Conservation (phyloP, 805 yeast genomes). For the Kazachstania bromeliacearum region DNA sequence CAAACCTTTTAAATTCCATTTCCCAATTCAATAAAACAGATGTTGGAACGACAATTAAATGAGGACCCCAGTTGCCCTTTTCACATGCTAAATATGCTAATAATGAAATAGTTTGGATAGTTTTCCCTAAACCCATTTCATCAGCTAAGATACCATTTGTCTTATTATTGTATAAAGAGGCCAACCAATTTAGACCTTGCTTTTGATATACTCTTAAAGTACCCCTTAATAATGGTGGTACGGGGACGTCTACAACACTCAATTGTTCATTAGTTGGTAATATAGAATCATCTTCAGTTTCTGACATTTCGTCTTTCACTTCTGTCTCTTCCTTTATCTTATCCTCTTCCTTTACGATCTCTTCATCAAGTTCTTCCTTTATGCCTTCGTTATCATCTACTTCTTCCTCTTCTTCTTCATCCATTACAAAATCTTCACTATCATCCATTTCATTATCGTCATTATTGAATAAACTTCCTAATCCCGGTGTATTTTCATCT, state of each 20-base stretch:
- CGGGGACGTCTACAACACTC: slow-evolving; percentile 60
- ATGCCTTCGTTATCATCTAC: slow-evolving; percentile 11
- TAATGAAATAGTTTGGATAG: slow-evolving; percentile 89
- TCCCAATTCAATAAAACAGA: slow-evolving; percentile 98
- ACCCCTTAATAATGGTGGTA: slow-evolving; percentile 72
- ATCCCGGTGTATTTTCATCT: slow-evolving; percentile 24
- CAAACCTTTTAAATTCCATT: slow-evolving; percentile 96
- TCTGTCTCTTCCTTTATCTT: slow-evolving; percentile 3
- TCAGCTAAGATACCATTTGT: slow-evolving; percentile 97
- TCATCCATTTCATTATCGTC: slow-evolving; percentile 6
- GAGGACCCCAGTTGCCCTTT: slow-evolving; percentile 96
- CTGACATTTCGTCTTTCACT: background rate
- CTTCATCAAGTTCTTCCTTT: slow-evolving; percentile 9
- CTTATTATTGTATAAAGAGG: slow-evolving; percentile 80
- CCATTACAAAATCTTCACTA: slow-evolving; percentile 7
- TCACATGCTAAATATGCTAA: slow-evolving; percentile 86
- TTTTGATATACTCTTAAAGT: slow-evolving; percentile 83
- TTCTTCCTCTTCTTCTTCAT: slow-evolving; percentile 7
- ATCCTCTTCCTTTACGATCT: slow-evolving; percentile 8
- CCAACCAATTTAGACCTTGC: slow-evolving; percentile 95
- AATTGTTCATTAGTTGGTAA: slow-evolving; percentile 15
- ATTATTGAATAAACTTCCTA: slow-evolving; percentile 7
- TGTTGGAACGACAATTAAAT: slow-evolving; percentile 92
- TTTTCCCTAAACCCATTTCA: slow-evolving; percentile 97
- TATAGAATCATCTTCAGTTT: background rate